Base-by-base conservation (phyloP, 1,139 yeast genomes). In the Maudiozyma humilis region DNA sequence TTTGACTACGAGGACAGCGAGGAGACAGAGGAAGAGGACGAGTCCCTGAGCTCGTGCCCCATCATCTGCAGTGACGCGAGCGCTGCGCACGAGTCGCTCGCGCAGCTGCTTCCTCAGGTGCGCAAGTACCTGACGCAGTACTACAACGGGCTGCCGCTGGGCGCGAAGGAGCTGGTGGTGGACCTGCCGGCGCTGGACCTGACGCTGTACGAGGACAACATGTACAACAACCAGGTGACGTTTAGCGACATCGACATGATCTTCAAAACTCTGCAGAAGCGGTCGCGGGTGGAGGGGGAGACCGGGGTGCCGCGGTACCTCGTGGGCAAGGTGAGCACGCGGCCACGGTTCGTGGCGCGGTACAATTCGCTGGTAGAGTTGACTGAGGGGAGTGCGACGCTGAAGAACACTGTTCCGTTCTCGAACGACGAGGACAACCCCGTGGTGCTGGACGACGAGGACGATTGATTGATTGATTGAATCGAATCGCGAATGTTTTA, bases 361-460 rank as follows among this genome's bases (percentile, higher is more conserved):
- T 63, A 59, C 42, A 63, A 63, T 36, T 51, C 61, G 2, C 44
- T 63, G 31, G 66, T 63, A 1, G 66, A 63, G 39, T 40, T 61
- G 31, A 56, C 64, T 12, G 63, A 61, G 31, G 59, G 59, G 40
- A 43, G 49, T 14, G 66, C 64, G 2, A 58, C 63, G 10, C 48
- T 63, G 16, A 41, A 47, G 7, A 60, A 60, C 36, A 55, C 59
- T 5, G 49, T 47, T 23, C 64, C 64, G 1, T 63, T 61, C 44
- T 50, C 59, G 12, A 63, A 63, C 33, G 59, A 60, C 38, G 52
- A 54, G 35, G 47, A 53, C 6, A 54, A 61, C 44, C 66, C 66
- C 1, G 46, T 63, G 8, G 46, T 62, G 1, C 40, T 63, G 3
- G 66, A 62, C 41, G 65, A 61, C 34, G 40, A 37, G 1, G 33